Evolutionary conservation across 352 stramenopile species (phyloP).

Genomic region (Phytophthora agathidicida): DNA sequence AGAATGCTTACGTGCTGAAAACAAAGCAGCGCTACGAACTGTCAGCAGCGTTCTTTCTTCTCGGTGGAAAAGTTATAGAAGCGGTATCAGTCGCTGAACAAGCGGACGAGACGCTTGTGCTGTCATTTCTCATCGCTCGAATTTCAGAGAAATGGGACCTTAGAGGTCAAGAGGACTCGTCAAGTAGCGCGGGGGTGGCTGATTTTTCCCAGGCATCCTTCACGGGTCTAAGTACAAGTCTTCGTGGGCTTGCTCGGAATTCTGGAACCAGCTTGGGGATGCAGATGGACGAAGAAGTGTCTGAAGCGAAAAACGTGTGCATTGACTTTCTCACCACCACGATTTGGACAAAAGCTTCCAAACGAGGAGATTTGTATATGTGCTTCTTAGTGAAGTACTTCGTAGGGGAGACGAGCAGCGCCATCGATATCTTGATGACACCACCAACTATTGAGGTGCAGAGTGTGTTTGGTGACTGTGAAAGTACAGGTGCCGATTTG

Average conservation of each 20-base stretch:
- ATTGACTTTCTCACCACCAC: slow-evolving; percentile 66
- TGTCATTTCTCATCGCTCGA: slow-evolving; percentile 83
- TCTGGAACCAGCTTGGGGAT: neutral
- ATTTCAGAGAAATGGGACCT: slow-evolving; percentile 82
- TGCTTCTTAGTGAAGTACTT: slow-evolving; percentile 79
- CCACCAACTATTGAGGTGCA: slow-evolving; percentile 55
- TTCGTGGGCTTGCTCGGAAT: slow-evolving; percentile 29
- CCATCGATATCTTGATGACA: slow-evolving; percentile 59
- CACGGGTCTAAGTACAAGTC: slow-evolving; percentile 58
- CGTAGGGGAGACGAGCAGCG: slow-evolving; percentile 45
- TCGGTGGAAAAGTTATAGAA: slow-evolving; percentile 80
- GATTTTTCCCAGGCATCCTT: slow-evolving; percentile 56
- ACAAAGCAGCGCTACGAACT: slow-evolving; percentile 84
- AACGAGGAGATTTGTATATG: slow-evolving; percentile 75
- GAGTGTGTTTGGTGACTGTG: slow-evolving; percentile 53
- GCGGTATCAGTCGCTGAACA: slow-evolving; percentile 78
- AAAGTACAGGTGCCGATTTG: slow-evolving; percentile 8
- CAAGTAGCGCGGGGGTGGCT: slow-evolving; percentile 3
- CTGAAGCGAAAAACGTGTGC: slow-evolving; percentile 47
- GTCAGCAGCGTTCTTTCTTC: slow-evolving; percentile 84
- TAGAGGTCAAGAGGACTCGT: slow-evolving; percentile 29
- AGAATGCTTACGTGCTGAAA: slow-evolving; percentile 91
- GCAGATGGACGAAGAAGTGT: slow-evolving; percentile 1
- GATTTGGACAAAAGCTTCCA: slow-evolving; percentile 55
- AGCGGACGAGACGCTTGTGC: slow-evolving; percentile 71